Conservation (phyloP, 257 asterid genomes). For the Plantago elongata region DNA sequence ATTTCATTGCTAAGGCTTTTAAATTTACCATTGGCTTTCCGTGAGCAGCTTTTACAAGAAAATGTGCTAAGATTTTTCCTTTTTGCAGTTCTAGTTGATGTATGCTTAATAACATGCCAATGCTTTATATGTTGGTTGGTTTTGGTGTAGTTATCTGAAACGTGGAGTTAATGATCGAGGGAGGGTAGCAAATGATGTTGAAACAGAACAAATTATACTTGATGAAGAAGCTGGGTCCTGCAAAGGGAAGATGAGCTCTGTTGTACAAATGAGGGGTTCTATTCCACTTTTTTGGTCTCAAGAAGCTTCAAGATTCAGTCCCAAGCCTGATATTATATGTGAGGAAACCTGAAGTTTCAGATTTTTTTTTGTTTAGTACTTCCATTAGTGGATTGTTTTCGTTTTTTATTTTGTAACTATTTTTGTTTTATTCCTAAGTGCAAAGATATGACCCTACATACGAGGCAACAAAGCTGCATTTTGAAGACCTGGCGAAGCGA, state of each 20-base stretch:
- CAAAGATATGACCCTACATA: constrained; percentile 99
- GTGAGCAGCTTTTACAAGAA: neutral
- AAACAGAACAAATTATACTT: constrained; percentile 94
- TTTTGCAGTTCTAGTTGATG: neutral
- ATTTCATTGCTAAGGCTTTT: too few species aligned
- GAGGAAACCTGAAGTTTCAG: constrained; percentile 31
- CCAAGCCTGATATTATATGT: constrained; percentile 98
- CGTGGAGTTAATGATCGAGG: constrained; percentile 99
- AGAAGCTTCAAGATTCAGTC: constrained; percentile 98
- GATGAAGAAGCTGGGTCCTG: constrained; percentile 95
- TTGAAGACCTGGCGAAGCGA: constrained; percentile 91
- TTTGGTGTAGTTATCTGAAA: constrained; percentile 72
- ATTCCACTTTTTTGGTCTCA: constrained; percentile 99
- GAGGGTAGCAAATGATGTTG: constrained; percentile 98
- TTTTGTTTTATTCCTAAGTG: constrained; percentile 44
- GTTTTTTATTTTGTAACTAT: constrained; percentile 15
- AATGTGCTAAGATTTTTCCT: neutral
- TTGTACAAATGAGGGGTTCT: constrained; percentile 99
- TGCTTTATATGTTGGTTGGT: constrained; percentile 16
- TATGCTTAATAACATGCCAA: constrained; percentile 10
- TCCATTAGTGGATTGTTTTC: constrained; percentile 14
- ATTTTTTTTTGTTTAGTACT: constrained; percentile 8
- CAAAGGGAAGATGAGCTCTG: constrained; percentile 98
- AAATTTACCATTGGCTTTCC: too few species aligned
- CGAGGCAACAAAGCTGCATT: constrained; percentile 89